Percentiles rank a stretch among this genome's conserved stretches.
Conservation (phyloP, 331 rosid species). For the Cydonia oblonga region DNA sequence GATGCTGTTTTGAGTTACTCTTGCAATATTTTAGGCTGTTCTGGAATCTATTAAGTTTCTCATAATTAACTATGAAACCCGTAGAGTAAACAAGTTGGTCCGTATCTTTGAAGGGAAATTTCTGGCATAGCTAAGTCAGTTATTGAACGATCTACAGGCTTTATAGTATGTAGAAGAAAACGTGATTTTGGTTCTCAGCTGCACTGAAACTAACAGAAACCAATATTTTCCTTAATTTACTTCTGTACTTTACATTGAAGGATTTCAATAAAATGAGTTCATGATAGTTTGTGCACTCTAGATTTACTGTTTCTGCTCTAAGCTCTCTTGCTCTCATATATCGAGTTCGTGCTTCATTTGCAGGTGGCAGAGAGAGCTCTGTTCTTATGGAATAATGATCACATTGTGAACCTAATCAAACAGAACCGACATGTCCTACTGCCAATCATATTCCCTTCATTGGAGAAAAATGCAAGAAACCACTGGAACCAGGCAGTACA, state of each 20-base stretch:
- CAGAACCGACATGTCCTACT: conserved; percentile 65
- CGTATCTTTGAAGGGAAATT: not conserved
- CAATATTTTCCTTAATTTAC: not conserved
- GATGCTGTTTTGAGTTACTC: not conserved
- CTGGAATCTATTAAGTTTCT: not conserved
- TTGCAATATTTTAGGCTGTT: not conserved
- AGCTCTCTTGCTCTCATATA: not conserved
- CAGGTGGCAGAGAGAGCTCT: conserved; percentile 97
- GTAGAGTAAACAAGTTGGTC: not conserved
- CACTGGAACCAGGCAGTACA: conserved; percentile 98
- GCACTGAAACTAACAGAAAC: not conserved
- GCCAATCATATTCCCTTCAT: conserved; percentile 77
- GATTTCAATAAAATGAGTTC: too few species aligned
- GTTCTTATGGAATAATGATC: conserved; percentile 91
- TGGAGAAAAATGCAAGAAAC: conserved; percentile 61
- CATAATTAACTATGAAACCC: not conserved
- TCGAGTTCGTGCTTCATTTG: conserved; percentile 7
- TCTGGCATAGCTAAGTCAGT: not conserved
- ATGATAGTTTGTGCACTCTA: too few species aligned
- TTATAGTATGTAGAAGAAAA: not conserved
- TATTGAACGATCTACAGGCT: not conserved
- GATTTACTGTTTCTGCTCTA: not conserved
- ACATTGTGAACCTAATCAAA: conserved; percentile 67
- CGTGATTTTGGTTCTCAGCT: not conserved
- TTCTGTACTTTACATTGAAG: too few species aligned